A percentile compares a stretch with the other conserved stretches of the same genome.
Evolutionary conservation across 306 rosid species (phyloP).

Genomic region (Medicago truncatula): MtrunA17r5.0-ANR NC_053046.1:27279501-27280000

Average conservation of each 20-base stretch:
- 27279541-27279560: neutral
- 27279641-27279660: conserved; percentile 51
- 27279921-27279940: conserved; percentile 71
- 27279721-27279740: conserved; percentile 64
- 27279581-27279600: neutral
- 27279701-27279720: conserved; percentile 58
- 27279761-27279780: conserved; percentile 48
- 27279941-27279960: conserved; percentile 53
- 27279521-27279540: neutral
- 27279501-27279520: neutral
- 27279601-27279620: neutral
- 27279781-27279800: conserved; percentile 44
- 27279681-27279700: conserved; percentile 72
- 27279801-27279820: too few species aligned
- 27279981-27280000: conserved; percentile 63
- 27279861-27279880: conserved; percentile 53
- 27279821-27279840: conserved; percentile 45
- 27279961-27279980: conserved; percentile 68
- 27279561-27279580: neutral
- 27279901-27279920: conserved; percentile 72
- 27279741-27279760: conserved; percentile 61
- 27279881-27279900: conserved; percentile 69
- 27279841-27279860: conserved; percentile 58
- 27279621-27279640: conserved; percentile 62
- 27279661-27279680: conserved; percentile 62